Base-by-base conservation (phyloP, 805 yeast species). In the Kuraishia hungarica region DNA sequence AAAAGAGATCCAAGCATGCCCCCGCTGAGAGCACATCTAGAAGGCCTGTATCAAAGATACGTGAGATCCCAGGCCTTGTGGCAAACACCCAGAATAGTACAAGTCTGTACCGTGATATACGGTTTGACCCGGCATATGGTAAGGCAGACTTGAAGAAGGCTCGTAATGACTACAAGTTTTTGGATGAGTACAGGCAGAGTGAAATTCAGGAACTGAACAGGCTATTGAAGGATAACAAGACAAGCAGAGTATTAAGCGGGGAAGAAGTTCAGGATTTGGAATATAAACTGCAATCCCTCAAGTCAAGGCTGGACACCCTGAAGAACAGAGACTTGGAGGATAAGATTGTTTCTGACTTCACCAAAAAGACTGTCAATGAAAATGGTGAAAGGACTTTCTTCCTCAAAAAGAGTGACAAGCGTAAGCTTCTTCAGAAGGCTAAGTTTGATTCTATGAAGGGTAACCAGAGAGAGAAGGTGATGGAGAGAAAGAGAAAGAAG, bases 71-170 rank as follows among this genome's bases (percentile, higher is more conserved):
- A 1, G 94, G 93, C 0, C 65, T 87, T 51, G 65, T 64, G 21
- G 61, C 63, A 23, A 50, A 20, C n/a, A n/a, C 35, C 11, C n/a
- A 23, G 19, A 66, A 70, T 55, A 62, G 68, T 53, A 62, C 68
- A 17, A 74, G 73, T 17, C 69, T 86, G 28, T 85, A 87, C 66
- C 78, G 81, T 52, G 99, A 94, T 72, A 86, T 96, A 39, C 77
- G 99, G 61, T 94, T 94, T 67, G 97, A 94, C 68, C 80, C 93
- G 2, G 91, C 97, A 0, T 82, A 83, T 59, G 98, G 98, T 56
- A 86, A 83, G 62, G 89, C 94, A 0, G 93, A 92, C 66, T 71
- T 80, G 56, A 72, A 75, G 35, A 75, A 77, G 56, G 80, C 88
- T 19, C 76, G 97, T 57, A 81, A 83, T 63, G 85, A 93, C 64